Base-by-base conservation (phyloP, 108 stramenopile genomes). In the Nitzschia palea region DNA sequence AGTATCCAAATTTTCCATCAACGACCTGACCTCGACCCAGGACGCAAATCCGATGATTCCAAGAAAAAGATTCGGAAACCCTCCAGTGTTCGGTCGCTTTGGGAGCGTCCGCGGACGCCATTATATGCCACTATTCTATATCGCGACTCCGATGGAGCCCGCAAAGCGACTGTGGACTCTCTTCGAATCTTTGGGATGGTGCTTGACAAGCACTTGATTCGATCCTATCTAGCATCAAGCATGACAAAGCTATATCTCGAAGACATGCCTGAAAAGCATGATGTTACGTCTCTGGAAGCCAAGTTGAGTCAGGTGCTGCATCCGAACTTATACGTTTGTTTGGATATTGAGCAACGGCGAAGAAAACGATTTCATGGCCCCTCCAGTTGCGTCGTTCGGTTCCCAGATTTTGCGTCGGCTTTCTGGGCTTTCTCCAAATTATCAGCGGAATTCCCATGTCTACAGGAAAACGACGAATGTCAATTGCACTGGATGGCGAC, bases 161-260 rank as follows among this genome's bases (percentile, higher is more conserved):
- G 55, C 31, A 63, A 65, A 31, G 89, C 89, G 14, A 68, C 76
- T 2, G 50, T 60, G 20, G 80, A 78, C 20, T 71, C 77, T 18
- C 70, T 94, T 26, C 76, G 83, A 22, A 78, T 90, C 28, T 94
- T 94, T 78, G 92, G 92, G 31, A 90, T 86, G 74, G 81, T 94
- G 42, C 68, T 89, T 32, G 67, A 84, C 31, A 65, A 70, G 25
- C 89, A 90, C 68, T 63, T 82, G 30, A 82, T 90, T 17, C 82
- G 84, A 44, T 82, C 78, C 25, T 71, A 83, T 44, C 76, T 66
- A 30, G 73, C 84, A 22, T 34, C 35, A 10, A 67, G 82, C 37
- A 74, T 87, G 79, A 79, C 55, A 18, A 82, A 74, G 40, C 66
- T 90, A 15, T 89, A 84, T 57, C 12, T 94, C 26, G 89, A 94